These are phyloP conservation scores for Panus rudis DNA, from an alignment of 768 basidiomycete genomes.

Conservation along the genomic window DNA sequence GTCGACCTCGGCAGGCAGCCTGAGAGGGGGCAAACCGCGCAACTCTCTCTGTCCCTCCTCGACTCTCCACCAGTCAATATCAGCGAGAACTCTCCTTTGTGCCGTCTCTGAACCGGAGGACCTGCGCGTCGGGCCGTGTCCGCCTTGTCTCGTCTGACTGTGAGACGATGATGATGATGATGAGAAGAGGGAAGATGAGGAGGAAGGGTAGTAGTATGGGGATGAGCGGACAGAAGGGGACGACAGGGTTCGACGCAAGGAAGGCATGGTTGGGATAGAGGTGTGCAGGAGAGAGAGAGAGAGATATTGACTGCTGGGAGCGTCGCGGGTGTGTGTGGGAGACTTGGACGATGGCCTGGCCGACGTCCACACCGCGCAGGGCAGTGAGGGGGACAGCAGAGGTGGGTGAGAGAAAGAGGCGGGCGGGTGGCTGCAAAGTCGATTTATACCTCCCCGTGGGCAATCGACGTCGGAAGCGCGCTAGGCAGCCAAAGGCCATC, in stretches of 20 bases:
- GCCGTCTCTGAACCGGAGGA: constrained; percentile 61
- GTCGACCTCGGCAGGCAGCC: constrained; percentile 8
- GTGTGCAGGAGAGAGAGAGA: constrained; percentile 25
- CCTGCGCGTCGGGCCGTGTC: constrained; percentile 38
- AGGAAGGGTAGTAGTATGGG: constrained; percentile 46
- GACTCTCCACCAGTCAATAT: constrained; percentile 87
- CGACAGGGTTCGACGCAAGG: constrained; percentile 73
- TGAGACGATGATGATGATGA: too few relatives aligned
- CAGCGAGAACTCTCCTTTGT: constrained; percentile 68
- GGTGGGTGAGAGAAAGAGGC: constrained; percentile 8
- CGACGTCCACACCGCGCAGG: constrained; percentile 13
- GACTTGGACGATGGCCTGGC: constrained; percentile 8
- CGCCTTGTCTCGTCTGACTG: constrained; percentile 33
- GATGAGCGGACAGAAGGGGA: constrained; percentile 62
- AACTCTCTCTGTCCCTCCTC: constrained; percentile 58
- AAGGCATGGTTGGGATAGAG: constrained; percentile 50
- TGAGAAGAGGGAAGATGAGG: constrained; percentile 25
- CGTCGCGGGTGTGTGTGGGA: constrained; percentile 1
- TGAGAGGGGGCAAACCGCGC: constrained; percentile 16
- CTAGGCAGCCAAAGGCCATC: background rate
- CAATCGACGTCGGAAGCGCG: constrained; percentile 12
- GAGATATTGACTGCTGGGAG: constrained; percentile 3
- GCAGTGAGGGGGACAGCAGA: constrained; percentile 13
- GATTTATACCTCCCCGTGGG: constrained; percentile 19
- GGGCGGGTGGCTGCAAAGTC: constrained; percentile 4